Evolutionary conservation across 2,329 filamentous ascomycete species (phyloP), one percentile per base, ranked within the genome.

Genomic region (Xenoacremonium recifei): DNA sequence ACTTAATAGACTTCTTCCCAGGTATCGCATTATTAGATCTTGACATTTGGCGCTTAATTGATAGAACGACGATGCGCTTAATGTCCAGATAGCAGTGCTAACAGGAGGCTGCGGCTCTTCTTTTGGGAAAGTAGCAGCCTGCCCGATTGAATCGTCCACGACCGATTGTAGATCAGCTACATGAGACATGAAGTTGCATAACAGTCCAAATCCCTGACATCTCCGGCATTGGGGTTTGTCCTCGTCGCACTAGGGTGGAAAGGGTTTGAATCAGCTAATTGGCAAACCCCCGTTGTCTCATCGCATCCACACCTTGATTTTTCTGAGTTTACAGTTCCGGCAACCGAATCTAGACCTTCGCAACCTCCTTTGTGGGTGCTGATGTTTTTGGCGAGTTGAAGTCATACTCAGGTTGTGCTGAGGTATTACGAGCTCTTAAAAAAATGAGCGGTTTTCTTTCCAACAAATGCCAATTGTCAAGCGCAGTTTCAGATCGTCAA

Each of bases 311-410:
- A 72, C 72, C 63, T 75, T 76, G 40, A 76, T 45, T 48, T 73
- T 73, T 44, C 73, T 53, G 4, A 76, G 64, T 53, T 76, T 76
- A 58, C 73, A 77, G 49, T 76, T 76, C 10, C 69, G 66, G 39
- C 73, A 77, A 23, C 73, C 73, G 45, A 60, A 64, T 54, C 70
- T 65, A 13, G 72, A 75, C 42, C 70, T 66, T 21, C 59, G 43
- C 30, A 18, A 12, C 11, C 18, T 17, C 20, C 39, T 23, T 5
- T 39, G 13, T 7, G n/a, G 13, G 1, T n/a, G 35, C 1, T 1
- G 4, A 10, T 48, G 29, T 4, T 7, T 21, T 6, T 16, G 11
- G 0, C 3, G 4, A 5, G 30, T 20, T 0, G 37, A n/a, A 11
- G 34, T 7, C 54, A 56, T 57, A 4, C 4, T 1, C 21, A 7